phyloP scores from a whole-genome alignment of 495 filamentous ascomycete species.

The Astrothelium macrocarpum region DNA sequence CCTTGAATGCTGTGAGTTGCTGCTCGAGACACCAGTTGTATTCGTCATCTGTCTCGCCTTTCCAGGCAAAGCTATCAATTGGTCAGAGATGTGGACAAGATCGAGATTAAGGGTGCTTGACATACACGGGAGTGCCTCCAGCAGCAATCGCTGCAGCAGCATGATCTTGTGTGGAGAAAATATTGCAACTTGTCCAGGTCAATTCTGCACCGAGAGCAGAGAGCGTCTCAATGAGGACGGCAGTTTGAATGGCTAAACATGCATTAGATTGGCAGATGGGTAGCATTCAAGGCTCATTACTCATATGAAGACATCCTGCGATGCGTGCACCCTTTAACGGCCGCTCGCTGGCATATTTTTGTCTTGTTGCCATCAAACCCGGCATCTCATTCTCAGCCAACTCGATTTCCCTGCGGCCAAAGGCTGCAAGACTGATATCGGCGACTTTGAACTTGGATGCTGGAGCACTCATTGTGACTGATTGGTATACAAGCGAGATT shows the following conservation, averaged over 20 bases:
- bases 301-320: slow-evolving; percentile 99
- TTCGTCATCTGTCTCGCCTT: slow-evolving; percentile 99
- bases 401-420: slow-evolving; percentile 98
- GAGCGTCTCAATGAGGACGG: slow-evolving; percentile 97
- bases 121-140: slow-evolving; percentile 79
- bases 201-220: slow-evolving; percentile 89
- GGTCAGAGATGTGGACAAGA: too few species aligned
- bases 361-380: slow-evolving; percentile 89
- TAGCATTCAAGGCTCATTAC: slow-evolving; percentile 36
- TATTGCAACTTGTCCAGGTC: slow-evolving; percentile 96
- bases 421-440: slow-evolving; percentile 92
- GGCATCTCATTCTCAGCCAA: slow-evolving; percentile 98
- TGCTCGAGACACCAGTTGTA: slow-evolving; percentile 99
- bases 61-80: slow-evolving; percentile 77
- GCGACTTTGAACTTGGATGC: slow-evolving; percentile 65
- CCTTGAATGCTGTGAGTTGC: slow-evolving; percentile 93
- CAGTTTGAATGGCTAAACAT: slow-evolving; percentile 81
- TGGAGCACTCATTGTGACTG: neutral
- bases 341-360: slow-evolving; percentile 86
- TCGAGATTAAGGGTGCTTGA: too few species aligned
- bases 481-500: neutral
- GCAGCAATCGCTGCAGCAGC: slow-evolving; percentile 95
- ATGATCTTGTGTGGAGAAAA: slow-evolving; percentile 98
- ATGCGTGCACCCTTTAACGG: slow-evolving; percentile 81
- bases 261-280: slow-evolving; percentile 16